phyloP scores from a whole-genome alignment of 306 rosid species.

The Sophora flavescens region DNA sequence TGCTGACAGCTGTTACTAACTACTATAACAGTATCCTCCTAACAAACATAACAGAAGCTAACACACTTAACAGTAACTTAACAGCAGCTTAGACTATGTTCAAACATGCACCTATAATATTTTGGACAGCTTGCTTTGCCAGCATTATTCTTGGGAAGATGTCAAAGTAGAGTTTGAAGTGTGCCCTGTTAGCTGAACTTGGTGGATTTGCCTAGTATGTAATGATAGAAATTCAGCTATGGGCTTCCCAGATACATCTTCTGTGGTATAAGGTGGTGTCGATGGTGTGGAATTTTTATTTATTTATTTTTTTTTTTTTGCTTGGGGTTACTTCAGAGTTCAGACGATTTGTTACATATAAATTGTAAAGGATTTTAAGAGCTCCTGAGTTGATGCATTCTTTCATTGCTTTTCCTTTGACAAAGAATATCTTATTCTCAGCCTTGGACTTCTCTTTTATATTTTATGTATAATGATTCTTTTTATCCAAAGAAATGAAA shows the following conservation, averaged over 20 bases:
- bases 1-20: no score
- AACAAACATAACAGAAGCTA: no score
- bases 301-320: background rate
- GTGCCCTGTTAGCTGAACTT: background rate
- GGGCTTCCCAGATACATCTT: background rate
- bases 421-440: background rate
- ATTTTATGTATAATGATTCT: background rate
- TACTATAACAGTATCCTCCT: no score
- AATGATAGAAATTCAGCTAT: background rate
- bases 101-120: background rate
- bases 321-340: background rate
- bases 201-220: background rate
- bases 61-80: no score
- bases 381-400: background rate
- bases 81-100: no score
- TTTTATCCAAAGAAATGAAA: constrained; percentile 13
- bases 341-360: background rate
- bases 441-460: background rate
- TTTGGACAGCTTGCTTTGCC: background rate
- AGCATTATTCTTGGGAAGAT: background rate
- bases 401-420: background rate
- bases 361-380: background rate
- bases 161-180: background rate
- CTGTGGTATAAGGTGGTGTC: background rate
- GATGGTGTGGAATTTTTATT: background rate